Evolutionary conservation across 495 filamentous ascomycete genomes (phyloP).

Genomic region (Letharia columbiana): DNA sequence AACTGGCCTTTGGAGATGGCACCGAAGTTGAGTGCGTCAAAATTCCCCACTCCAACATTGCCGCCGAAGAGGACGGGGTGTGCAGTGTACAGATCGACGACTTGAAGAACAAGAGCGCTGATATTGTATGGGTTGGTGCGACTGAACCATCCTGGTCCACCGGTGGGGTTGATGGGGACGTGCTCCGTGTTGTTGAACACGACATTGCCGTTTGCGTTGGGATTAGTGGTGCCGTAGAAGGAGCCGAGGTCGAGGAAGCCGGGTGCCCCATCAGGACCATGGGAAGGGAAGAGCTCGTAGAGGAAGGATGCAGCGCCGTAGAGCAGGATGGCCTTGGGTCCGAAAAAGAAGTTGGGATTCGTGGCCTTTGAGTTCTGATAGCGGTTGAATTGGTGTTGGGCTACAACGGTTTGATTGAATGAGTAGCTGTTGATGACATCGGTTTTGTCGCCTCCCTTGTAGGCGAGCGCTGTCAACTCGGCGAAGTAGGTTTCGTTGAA

Average conservation of each 20-base stretch:
- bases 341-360: constrained; percentile 34
- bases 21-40: constrained; percentile 28
- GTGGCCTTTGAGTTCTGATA: constrained; percentile 29
- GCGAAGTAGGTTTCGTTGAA: constrained; percentile 36
- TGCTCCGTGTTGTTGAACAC: constrained; percentile 29
- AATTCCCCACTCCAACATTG: constrained; percentile 28
- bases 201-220: constrained; percentile 28
- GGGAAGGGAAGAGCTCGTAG: constrained; percentile 35
- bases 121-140: constrained; percentile 31
- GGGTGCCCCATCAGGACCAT: constrained; percentile 24
- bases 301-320: constrained; percentile 36
- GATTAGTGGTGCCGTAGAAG: constrained; percentile 31
- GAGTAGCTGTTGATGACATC: constrained; percentile 18
- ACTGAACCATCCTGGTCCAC: constrained; percentile 29
- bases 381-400: constrained; percentile 30
- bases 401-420: constrained; percentile 28
- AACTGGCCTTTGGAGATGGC: constrained; percentile 29
- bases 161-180: constrained; percentile 23
- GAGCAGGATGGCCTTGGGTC: constrained; percentile 30
- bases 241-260: constrained; percentile 29
- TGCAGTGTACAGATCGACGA: constrained; percentile 30
- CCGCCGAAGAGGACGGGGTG: constrained; percentile 36
- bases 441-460: constrained; percentile 8
- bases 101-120: constrained; percentile 27
- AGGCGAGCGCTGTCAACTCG: constrained; percentile 24